Evolutionary conservation across 2,329 filamentous ascomycete genomes (phyloP).

Genomic region (Hymenotorrendiella dingleyae): DNA sequence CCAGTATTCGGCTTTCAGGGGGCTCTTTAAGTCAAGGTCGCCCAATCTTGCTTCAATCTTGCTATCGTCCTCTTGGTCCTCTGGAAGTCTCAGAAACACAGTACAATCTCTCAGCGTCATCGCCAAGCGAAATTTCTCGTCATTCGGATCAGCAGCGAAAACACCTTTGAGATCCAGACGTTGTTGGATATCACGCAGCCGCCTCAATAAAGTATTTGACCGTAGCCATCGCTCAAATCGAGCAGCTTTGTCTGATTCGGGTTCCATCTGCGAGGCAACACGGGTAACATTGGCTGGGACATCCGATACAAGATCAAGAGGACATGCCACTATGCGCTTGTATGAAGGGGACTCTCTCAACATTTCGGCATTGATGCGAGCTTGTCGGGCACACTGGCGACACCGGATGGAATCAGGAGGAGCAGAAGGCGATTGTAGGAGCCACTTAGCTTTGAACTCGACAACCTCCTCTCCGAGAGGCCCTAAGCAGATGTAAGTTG

Average conservation of each 20-base stretch:
- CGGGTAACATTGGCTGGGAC: slow-evolving; percentile 39
- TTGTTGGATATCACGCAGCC: slow-evolving; percentile 38
- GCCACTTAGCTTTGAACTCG: slow-evolving; percentile 84
- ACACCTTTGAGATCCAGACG: slow-evolving; percentile 28
- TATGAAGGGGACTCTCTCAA: slow-evolving; percentile 10
- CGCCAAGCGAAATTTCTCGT: slow-evolving; percentile 54
- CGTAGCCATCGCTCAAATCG: slow-evolving; percentile 34
- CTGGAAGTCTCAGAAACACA: slow-evolving; percentile 58
- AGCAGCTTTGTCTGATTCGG: not conserved
- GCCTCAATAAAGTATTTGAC: slow-evolving; percentile 24
- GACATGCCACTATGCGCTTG: slow-evolving; percentile 47
- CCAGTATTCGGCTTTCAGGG: slow-evolving; percentile 65
- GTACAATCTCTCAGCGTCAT: slow-evolving; percentile 82
- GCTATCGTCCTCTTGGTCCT: slow-evolving; percentile 20
- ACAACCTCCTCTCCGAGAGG: slow-evolving; percentile 39
- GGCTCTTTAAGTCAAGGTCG: slow-evolving; percentile 73
- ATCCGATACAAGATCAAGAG: slow-evolving; percentile 55
- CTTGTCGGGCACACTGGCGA: slow-evolving; percentile 60
- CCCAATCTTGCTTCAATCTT: slow-evolving; percentile 56
- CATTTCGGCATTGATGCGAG: slow-evolving; percentile 19
- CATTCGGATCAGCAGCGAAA: slow-evolving; percentile 28
- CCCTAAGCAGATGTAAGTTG: not conserved
- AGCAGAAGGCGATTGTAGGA: slow-evolving; percentile 68
- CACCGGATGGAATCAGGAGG: slow-evolving; percentile 58
- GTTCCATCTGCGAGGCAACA: slow-evolving; percentile 25